Base-by-base conservation (phyloP, 768 basidiomycete species). In the Melanogaster broomeanus region DNA sequence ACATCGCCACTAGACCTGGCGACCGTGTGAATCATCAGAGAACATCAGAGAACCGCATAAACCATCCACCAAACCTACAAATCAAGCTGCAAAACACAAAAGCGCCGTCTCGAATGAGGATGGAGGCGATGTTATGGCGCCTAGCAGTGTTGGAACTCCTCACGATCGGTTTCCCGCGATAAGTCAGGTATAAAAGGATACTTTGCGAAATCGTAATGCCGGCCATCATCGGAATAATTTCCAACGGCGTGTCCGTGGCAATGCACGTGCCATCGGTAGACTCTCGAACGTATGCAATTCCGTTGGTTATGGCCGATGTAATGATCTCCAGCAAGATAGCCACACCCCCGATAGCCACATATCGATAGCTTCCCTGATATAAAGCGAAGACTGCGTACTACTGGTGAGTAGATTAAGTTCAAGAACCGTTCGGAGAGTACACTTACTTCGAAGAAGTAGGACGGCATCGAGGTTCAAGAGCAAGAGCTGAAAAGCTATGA, bases 401-500 rank as follows among this genome's bases (percentile, higher is more conserved):
- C 13, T 16, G 16, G 22, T 56, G 40, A 50, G 27, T 22, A 9
- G 27, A n/a, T 38, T 18, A 24, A n/a, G 27, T 42, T 9, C 3
- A n/a, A 37, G 24, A 16, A 37, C 35, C 18, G n/a, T 15, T 2
- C 3, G 18, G 13, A 38, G 1, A 24, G 42, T 15, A 30, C 6
- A 56, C 62, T 49, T 41, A 63, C 62, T 59, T 42, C 50, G 57
- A 50, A 63, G 53, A 19, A 63, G 18, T 6, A 63, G 30, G 12
- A 65, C 34, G 6, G 30, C 24, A 28, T 64, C 45, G 2, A 63
- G 35, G 22, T 42, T 50, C n/a, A 65, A 2, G 18, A 59, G 45
- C 41, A 63, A 33, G 21, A 51, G n/a, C 21, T 51, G 56, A 27
- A 48, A 65, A 2, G 45, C 21, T 15, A 35, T 7, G 6, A 22